Conservation (phyloP, 345 rosid species). For the Leavenworthia alabamica region DNA sequence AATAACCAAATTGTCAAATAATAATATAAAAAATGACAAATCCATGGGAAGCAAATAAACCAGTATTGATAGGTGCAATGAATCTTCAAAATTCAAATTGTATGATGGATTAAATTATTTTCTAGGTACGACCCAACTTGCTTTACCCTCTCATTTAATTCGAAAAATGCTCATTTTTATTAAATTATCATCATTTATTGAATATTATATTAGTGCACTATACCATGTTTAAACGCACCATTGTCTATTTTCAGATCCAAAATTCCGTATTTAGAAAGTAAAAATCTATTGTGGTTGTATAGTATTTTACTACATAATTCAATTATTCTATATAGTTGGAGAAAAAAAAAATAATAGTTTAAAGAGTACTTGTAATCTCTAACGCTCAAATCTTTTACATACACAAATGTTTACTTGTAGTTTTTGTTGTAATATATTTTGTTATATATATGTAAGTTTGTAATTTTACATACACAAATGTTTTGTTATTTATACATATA, state of each 20-base stretch:
- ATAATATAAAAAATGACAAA: slow-evolving; percentile 10
- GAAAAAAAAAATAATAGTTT: neutral
- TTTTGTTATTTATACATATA: too few relatives aligned
- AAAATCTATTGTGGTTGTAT: neutral
- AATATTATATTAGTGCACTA: neutral
- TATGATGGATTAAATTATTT: neutral
- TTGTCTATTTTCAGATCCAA: neutral
- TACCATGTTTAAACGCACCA: neutral
- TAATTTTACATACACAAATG: too few relatives aligned
- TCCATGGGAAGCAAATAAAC: slow-evolving; percentile 5
- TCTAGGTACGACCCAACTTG: slow-evolving; percentile 13
- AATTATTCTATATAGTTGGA: neutral
- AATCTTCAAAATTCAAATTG: slow-evolving; percentile 16
- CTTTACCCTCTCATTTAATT: neutral
- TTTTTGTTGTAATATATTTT: neutral
- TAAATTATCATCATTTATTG: neutral
- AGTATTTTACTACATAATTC: neutral
- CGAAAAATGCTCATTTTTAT: neutral
- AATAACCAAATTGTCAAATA: slow-evolving; percentile 21
- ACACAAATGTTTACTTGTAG: neutral
- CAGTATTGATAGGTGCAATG: slow-evolving; percentile 26
- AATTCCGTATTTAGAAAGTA: neutral
- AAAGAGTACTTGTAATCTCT: neutral
- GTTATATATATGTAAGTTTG: neutral
- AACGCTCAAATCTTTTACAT: too few relatives aligned